phyloP scores from a whole-genome alignment of 2,329 filamentous ascomycete species.

The Onygenales sp. region DNA sequence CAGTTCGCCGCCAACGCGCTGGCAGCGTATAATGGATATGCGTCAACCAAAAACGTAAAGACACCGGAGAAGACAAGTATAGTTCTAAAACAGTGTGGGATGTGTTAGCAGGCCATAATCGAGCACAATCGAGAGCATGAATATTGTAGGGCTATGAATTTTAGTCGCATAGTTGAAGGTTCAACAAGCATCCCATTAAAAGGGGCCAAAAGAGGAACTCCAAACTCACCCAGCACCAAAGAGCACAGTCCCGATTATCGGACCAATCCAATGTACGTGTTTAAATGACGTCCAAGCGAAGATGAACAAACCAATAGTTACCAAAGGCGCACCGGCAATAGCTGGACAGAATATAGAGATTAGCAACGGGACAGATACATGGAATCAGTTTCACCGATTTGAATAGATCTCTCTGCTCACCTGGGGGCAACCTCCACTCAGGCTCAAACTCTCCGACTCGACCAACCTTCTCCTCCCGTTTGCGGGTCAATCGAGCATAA shows the following conservation, averaged over 20 bases:
- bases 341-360: constrained; percentile 22
- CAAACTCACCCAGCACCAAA: constrained; percentile 60
- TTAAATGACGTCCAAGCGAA: constrained; percentile 79
- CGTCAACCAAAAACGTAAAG: constrained; percentile 76
- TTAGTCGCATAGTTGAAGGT: background rate
- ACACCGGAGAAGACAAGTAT: constrained; percentile 73
- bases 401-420: constrained; percentile 27
- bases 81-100: constrained; percentile 40
- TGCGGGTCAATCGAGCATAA: constrained; percentile 32
- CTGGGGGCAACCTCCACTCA: constrained; percentile 73
- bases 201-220: background rate
- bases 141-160: background rate
- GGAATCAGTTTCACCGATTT: too few species aligned
- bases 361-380: background rate
- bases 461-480: constrained; percentile 24
- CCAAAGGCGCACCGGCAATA: constrained; percentile 64
- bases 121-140: background rate
- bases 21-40: constrained; percentile 38
- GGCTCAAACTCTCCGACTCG: constrained; percentile 55
- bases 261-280: constrained; percentile 63
- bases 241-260: constrained; percentile 61
- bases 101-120: background rate
- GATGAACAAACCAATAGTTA: constrained; percentile 74
- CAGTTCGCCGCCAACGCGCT: constrained; percentile 73
- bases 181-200: too few species aligned